These are phyloP conservation scores for Mrakiaceae sp. DNA, from an alignment of 1,284 basidiomycete genomes.

Conservation along the genomic window DNA sequence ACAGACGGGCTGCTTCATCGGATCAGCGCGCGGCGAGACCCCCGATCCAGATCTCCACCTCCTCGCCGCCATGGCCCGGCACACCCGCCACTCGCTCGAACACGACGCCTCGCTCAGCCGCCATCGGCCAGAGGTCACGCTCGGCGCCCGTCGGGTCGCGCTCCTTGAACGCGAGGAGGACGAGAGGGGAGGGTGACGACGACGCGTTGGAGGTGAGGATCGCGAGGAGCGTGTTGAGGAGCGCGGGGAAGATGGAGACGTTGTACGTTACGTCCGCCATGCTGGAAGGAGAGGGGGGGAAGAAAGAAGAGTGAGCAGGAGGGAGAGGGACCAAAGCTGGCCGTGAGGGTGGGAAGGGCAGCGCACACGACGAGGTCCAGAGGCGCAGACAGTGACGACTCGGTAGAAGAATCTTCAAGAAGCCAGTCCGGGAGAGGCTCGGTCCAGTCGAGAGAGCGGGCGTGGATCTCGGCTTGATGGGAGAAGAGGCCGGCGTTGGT, in stretches of 20 bases:
- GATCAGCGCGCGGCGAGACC: not conserved
- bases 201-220: not conserved
- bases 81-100: slow-evolving; percentile 1
- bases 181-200: not conserved
- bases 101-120: slow-evolving; percentile 1
- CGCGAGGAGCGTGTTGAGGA: slow-evolving; percentile 3
- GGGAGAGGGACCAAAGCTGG: not conserved
- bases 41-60: slow-evolving; percentile 12
- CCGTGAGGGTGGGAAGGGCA: not conserved
- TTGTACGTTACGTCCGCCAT: slow-evolving; percentile 16
- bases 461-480: not conserved
- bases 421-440: not conserved
- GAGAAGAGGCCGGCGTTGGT: slow-evolving; percentile 1
- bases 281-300: not conserved
- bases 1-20: too few species aligned
- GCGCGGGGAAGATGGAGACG: slow-evolving; percentile 11
- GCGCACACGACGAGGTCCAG: not conserved
- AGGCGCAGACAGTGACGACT: not conserved
- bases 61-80: slow-evolving; percentile 1
- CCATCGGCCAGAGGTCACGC: slow-evolving; percentile 7
- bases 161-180: slow-evolving; percentile 13
- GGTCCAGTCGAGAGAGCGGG: slow-evolving; percentile 11
- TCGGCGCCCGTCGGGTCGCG: slow-evolving; percentile 13
- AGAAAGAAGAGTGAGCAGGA: not conserved
- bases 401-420: not conserved